Conservation (phyloP, 1,284 basidiomycete genomes). For the Retiboletus fuscus region DNA sequence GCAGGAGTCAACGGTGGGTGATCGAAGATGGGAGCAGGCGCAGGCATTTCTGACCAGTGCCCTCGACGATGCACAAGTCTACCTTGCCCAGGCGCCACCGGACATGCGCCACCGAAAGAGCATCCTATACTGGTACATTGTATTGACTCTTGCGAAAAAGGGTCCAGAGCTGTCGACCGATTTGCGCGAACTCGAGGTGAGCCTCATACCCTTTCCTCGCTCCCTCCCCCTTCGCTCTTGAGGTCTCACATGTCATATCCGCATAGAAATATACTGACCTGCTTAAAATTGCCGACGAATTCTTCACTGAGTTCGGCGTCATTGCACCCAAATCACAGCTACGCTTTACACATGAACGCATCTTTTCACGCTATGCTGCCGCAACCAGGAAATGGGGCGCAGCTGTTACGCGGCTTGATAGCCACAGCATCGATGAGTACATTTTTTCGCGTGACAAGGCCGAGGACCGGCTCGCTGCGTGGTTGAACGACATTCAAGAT, state of each 20-base stretch:
- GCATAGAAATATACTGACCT: slow-evolving; percentile 55
- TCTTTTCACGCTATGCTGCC: slow-evolving; percentile 56
- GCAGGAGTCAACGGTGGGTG: slow-evolving; percentile 54
- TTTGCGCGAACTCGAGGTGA: slow-evolving; percentile 62
- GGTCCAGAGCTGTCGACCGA: slow-evolving; percentile 61
- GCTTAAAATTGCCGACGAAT: slow-evolving; percentile 61
- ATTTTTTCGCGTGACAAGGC: slow-evolving; percentile 50
- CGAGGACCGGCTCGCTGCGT: slow-evolving; percentile 64
- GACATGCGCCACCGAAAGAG: slow-evolving; percentile 68
- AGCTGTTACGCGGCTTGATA: slow-evolving; percentile 54
- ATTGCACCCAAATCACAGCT: slow-evolving; percentile 60
- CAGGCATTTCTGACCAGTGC: slow-evolving; percentile 67
- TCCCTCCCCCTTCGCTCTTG: background rate
- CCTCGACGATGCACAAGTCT: slow-evolving; percentile 67
- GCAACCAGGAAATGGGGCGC: slow-evolving; percentile 60
- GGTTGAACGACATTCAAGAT: slow-evolving; percentile 59
- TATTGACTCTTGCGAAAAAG: slow-evolving; percentile 60
- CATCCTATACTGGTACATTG: slow-evolving; percentile 66
- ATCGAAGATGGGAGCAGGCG: slow-evolving; percentile 64
- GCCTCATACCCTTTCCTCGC: background rate
- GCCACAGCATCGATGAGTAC: slow-evolving; percentile 34
- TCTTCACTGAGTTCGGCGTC: slow-evolving; percentile 56
- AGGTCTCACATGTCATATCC: background rate
- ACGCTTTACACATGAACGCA: slow-evolving; percentile 59
- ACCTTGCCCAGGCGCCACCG: slow-evolving; percentile 65